Evolutionary conservation across 2,329 filamentous ascomycete genomes (phyloP).

Genomic region (Fusarium ambrosium): DNA sequence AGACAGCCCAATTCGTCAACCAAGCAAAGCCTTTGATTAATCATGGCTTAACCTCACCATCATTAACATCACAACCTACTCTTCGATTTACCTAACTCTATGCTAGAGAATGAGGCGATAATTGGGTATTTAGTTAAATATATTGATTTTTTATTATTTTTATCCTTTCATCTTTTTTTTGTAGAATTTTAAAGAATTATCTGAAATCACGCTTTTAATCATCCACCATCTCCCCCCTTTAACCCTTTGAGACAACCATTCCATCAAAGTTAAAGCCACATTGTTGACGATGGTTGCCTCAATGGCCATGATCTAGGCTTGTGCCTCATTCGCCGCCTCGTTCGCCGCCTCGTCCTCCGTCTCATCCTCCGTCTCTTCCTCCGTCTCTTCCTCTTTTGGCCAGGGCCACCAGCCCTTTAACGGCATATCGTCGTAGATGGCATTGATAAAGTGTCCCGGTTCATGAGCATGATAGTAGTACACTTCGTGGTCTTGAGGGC

Average conservation of each 20-base stretch:
- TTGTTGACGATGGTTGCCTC: background rate
- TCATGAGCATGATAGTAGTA: background rate
- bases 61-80: background rate
- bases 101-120: background rate
- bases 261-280: background rate
- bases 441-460: background rate
- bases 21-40: background rate
- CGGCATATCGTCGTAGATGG: background rate
- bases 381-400: background rate
- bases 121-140: background rate
- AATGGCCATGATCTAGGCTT: background rate
- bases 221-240: background rate
- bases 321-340: background rate
- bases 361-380: background rate
- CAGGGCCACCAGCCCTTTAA: slow-evolving; percentile 1
- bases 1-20: background rate
- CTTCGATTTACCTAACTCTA: background rate
- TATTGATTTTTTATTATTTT: background rate
- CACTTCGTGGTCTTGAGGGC: background rate
- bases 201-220: background rate
- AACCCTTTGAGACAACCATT: background rate
- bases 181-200: background rate
- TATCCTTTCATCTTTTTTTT: background rate
- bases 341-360: background rate
- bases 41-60: background rate